A percentile compares a stretch with the other conserved stretches of the same genome.
phyloP scores from a whole-genome alignment of 2,329 filamentous ascomycete species.

The Calonectria pteridis region DNA sequence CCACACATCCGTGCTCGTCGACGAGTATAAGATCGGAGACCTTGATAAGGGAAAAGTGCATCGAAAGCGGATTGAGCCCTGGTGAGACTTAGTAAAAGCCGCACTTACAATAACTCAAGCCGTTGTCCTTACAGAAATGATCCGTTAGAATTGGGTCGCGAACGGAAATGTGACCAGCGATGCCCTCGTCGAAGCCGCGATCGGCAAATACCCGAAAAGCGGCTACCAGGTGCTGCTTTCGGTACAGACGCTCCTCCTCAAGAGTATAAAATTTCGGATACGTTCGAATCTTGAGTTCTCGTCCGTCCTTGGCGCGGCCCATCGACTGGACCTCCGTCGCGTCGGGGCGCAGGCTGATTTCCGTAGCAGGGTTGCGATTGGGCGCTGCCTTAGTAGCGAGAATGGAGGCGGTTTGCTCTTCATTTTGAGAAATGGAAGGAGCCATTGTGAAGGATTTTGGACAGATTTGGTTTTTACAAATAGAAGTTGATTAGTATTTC shows the following conservation, averaged over 20 bases:
- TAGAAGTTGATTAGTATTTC: no score
- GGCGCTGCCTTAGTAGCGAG: not conserved
- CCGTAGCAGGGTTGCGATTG: not conserved
- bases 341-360: not conserved
- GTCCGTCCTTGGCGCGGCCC: not conserved
- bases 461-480: no score
- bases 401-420: not conserved
- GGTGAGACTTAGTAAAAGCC: not conserved
- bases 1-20: constrained; percentile 66
- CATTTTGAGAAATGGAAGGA: not conserved
- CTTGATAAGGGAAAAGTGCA: constrained; percentile 75
- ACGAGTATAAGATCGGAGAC: constrained; percentile 78
- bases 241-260: not conserved
- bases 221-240: not conserved
- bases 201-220: constrained; percentile 4
- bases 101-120: not conserved
- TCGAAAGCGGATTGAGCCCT: constrained; percentile 30
- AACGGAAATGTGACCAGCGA: constrained; percentile 12
- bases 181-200: constrained; percentile 3
- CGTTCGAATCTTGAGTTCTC: not conserved
- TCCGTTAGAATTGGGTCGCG: constrained; percentile 1
- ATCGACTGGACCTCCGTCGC: not conserved
- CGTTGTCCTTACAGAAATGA: not conserved
- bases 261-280: not conserved
- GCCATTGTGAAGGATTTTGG: not conserved